Percentiles rank a stretch among this genome's conserved stretches.
These are phyloP conservation scores for Ganoderma multipileum DNA, from an alignment of 1,284 basidiomycete species.

Conservation along the genomic window DNA sequence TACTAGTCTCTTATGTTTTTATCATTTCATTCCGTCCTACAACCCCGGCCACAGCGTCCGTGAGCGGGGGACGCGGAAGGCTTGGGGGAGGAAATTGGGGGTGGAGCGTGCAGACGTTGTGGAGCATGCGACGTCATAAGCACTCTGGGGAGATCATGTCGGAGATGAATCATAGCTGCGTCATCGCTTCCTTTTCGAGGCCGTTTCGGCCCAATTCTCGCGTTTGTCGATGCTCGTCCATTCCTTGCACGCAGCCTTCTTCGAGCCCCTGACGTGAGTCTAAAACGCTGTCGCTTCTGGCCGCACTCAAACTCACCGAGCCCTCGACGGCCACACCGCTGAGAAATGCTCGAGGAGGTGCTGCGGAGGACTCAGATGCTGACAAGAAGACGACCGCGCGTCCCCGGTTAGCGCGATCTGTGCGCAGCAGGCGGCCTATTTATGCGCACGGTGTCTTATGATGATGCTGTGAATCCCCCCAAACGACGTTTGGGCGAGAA, in stretches of 20 bases:
- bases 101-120: slow-evolving; percentile 31
- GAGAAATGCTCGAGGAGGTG: neutral
- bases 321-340: neutral
- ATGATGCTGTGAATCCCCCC: slow-evolving; percentile 24
- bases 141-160: slow-evolving; percentile 48
- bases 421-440: slow-evolving; percentile 22
- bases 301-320: neutral
- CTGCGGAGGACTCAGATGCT: slow-evolving; percentile 16
- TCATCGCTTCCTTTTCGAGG: slow-evolving; percentile 19
- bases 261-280: slow-evolving; percentile 3
- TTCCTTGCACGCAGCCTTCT: neutral
- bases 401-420: neutral
- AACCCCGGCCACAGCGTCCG: neutral
- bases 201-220: slow-evolving; percentile 7
- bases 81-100: slow-evolving; percentile 4
- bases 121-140: slow-evolving; percentile 37
- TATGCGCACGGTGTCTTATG: slow-evolving; percentile 21
- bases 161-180: slow-evolving; percentile 53
- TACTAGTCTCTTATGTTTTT: neutral
- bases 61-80: neutral
- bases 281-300: neutral
- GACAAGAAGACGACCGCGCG: neutral
- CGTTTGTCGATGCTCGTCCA: neutral
- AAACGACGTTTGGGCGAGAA: slow-evolving; percentile 16
- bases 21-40: neutral